These are phyloP conservation scores for Protomyces macrosporus DNA, from an alignment of 1,139 yeast species.

Conservation along the genomic window DNA sequence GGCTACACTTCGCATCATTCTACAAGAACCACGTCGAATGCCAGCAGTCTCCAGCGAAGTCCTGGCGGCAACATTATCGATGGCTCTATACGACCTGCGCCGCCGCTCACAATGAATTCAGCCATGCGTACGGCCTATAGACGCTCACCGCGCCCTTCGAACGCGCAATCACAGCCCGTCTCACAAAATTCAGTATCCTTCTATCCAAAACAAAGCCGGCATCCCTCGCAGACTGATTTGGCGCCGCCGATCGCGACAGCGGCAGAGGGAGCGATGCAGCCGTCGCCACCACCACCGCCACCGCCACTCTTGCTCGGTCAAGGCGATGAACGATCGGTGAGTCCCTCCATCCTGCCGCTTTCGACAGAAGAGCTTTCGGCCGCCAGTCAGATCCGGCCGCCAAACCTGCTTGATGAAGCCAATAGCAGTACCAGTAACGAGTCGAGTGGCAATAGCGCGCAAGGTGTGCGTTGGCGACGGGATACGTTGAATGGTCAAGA, in stretches of 20 bases:
- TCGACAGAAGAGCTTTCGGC: slow-evolving; percentile 12
- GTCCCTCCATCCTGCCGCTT: slow-evolving; percentile 13
- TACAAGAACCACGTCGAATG: neutral
- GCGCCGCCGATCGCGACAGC: neutral
- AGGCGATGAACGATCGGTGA: slow-evolving; percentile 9
- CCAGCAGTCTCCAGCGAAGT: neutral
- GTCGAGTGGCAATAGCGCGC: neutral
- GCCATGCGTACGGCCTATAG: neutral
- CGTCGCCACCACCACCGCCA: neutral
- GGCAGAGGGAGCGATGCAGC: neutral
- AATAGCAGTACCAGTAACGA: neutral
- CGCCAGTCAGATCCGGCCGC: neutral
- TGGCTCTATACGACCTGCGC: slow-evolving; percentile 5
- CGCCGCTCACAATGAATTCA: neutral
- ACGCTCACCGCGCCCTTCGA: neutral
- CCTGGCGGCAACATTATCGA: neutral
- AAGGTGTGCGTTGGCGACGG: neutral
- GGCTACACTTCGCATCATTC: neutral
- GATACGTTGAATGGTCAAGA: neutral
- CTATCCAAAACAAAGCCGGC: slow-evolving; percentile 9
- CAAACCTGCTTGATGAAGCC: neutral
- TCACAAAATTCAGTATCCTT: neutral
- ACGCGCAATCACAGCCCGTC: neutral
- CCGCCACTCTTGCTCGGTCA: neutral
- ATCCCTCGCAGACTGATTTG: neutral